phyloP scores from a whole-genome alignment of 2,329 filamentous ascomycete genomes.

The Claviceps sp. region DNA sequence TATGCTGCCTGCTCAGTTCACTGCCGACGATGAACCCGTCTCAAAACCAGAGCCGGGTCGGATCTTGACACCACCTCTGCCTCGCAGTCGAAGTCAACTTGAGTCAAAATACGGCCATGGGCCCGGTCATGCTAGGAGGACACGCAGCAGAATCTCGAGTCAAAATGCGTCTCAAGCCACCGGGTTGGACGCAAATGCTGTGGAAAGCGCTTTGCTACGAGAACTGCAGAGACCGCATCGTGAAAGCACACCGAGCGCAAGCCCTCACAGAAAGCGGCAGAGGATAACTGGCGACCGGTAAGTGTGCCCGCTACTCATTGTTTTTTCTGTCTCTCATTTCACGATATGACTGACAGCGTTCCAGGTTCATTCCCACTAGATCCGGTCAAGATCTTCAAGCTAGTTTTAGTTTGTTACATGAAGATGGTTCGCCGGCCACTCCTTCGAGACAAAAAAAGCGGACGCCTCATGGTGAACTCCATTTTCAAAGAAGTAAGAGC shows the following conservation, averaged over 20 bases:
- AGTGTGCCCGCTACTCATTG: conserved; percentile 5
- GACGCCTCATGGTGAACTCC: conserved; percentile 74
- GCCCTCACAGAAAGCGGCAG: conserved; percentile 45
- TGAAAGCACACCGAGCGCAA: conserved; percentile 38
- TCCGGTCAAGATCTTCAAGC: conserved; percentile 87
- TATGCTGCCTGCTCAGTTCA: conserved; percentile 6
- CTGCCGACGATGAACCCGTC: not conserved
- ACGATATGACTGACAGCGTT: conserved; percentile 11
- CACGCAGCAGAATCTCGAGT: conserved; percentile 21
- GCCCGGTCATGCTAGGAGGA: conserved; percentile 16
- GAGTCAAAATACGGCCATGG: conserved; percentile 29
- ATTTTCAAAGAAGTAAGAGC: conserved; percentile 77
- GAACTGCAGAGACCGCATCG: conserved; percentile 37
- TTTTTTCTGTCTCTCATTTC: not conserved
- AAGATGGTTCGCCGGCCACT: conserved; percentile 85
- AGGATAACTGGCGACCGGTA: conserved; percentile 50
- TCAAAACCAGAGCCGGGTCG: conserved; percentile 16
- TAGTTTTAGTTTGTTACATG: conserved; percentile 81
- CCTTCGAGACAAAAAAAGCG: conserved; percentile 77
- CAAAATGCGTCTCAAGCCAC: conserved; percentile 23
- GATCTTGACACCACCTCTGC: conserved; percentile 30
- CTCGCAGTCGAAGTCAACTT: conserved; percentile 28
- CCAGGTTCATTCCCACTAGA: conserved; percentile 87
- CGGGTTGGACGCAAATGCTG: conserved; percentile 33
- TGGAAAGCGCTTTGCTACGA: conserved; percentile 37